phyloP scores from a whole-genome alignment of 768 basidiomycete genomes.

The Clathrus columnatus region DNA sequence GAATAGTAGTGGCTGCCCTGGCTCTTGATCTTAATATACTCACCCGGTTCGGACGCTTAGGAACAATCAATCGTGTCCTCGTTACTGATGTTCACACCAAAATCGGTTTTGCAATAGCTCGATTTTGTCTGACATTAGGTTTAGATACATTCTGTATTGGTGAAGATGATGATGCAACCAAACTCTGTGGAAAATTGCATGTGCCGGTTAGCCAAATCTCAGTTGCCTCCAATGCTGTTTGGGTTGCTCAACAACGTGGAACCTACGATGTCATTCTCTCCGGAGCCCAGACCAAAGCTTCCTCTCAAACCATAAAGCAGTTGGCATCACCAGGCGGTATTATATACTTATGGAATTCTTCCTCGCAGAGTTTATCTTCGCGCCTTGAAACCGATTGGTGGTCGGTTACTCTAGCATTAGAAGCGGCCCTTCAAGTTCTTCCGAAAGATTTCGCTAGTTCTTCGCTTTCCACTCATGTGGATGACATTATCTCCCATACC shows the following conservation, averaged over 20 bases:
- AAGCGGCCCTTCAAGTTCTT: not conserved
- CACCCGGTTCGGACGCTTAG: not conserved
- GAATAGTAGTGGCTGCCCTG: not conserved
- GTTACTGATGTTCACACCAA: not conserved
- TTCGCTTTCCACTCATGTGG: not conserved
- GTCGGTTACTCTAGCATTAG: not conserved
- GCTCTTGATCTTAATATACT: not conserved
- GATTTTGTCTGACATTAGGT: not conserved
- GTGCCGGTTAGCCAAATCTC: not conserved
- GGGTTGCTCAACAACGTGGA: not conserved
- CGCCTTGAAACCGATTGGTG: not conserved
- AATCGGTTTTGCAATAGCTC: not conserved
- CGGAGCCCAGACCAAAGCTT: not conserved
- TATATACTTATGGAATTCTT: not conserved
- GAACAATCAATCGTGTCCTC: not conserved
- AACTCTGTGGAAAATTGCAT: not conserved
- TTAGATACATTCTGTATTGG: not conserved
- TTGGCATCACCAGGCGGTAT: not conserved
- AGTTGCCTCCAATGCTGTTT: not conserved
- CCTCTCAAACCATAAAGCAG: not conserved
- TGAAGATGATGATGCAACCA: not conserved
- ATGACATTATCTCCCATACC: not conserved
- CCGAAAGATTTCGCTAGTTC: not conserved
- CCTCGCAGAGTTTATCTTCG: not conserved
- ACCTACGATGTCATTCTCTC: not conserved